These are phyloP conservation scores for Scedosporium aurantiacum DNA, from an alignment of 2,329 filamentous ascomycete species.

Conservation along the genomic window DNA sequence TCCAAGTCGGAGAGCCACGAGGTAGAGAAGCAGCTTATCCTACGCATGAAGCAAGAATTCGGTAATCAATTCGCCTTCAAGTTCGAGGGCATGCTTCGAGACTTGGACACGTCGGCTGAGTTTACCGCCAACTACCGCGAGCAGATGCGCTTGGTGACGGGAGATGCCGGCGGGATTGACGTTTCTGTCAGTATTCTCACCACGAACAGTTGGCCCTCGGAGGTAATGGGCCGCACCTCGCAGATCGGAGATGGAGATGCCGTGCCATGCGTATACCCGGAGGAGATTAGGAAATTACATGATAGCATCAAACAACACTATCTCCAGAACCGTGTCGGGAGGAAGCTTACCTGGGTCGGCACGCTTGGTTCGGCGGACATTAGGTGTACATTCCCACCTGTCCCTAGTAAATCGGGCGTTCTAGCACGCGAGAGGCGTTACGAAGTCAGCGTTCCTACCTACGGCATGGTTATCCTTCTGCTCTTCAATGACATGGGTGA, in stretches of 20 bases:
- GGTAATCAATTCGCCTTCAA: conserved; percentile 89
- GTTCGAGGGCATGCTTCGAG: conserved; percentile 95
- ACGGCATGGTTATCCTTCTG: conserved; percentile 79
- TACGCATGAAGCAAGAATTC: conserved; percentile 92
- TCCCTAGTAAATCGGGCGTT: conserved; percentile 55
- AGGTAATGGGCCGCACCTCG: conserved; percentile 58
- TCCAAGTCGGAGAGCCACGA: conserved; percentile 85
- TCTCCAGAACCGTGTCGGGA: conserved; percentile 72
- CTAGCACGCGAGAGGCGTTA: conserved; percentile 61
- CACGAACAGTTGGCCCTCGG: conserved; percentile 89
- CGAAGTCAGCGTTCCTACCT: conserved; percentile 85
- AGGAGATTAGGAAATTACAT: conserved; percentile 63
- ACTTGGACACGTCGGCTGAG: conserved; percentile 81
- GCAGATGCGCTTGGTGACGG: conserved; percentile 40
- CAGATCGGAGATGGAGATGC: conserved; percentile 12
- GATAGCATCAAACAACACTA: conserved; percentile 86
- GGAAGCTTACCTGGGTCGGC: conserved; percentile 74
- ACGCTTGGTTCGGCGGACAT: conserved; percentile 72
- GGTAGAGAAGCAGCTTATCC: conserved; percentile 90
- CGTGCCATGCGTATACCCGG: conserved; percentile 57
- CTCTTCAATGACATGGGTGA: conserved; percentile 72
- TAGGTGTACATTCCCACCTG: conserved; percentile 63
- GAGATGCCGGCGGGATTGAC: conserved; percentile 51
- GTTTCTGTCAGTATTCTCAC: conserved; percentile 78
- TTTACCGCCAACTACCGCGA: conserved; percentile 66